Conservation (phyloP, 208 protist genomes). For the Crithidia acanthocephali region DNA sequence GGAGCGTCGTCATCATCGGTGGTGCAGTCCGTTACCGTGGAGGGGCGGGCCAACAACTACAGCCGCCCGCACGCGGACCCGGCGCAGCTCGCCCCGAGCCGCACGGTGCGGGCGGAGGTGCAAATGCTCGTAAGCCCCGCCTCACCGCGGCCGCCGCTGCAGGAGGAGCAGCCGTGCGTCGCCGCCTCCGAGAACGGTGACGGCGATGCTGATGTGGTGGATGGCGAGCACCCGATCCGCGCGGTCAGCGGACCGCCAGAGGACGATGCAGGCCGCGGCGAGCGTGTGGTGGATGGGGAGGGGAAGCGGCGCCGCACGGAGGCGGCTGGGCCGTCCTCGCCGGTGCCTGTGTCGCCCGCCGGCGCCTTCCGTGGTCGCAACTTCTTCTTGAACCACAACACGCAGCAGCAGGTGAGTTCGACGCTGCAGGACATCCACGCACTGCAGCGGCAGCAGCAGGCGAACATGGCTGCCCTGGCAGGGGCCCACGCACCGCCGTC, state of each 20-base stretch:
- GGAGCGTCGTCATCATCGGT: not conserved
- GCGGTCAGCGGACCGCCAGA: conserved; percentile 46
- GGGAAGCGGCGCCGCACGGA: conserved; percentile 57
- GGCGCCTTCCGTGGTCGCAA: conserved; percentile 44
- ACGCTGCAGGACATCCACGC: conserved; percentile 59
- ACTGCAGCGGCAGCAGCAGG: conserved; percentile 48
- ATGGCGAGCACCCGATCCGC: conserved; percentile 52
- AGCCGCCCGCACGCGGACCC: conserved; percentile 61
- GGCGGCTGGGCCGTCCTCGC: conserved; percentile 1
- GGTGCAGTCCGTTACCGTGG: conserved; percentile 73
- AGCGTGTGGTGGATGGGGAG: not conserved
- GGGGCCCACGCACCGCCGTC: conserved; percentile 13
- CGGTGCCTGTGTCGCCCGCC: conserved; percentile 22
- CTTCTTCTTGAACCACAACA: conserved; percentile 51
- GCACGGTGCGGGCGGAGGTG: conserved; percentile 65
- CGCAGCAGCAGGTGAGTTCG: conserved; percentile 33
- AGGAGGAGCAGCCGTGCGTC: conserved; percentile 26
- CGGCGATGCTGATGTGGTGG: conserved; percentile 32
- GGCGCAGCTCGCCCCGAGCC: conserved; percentile 36
- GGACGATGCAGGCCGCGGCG: not conserved
- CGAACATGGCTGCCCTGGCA: conserved; percentile 32
- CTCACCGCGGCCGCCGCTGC: conserved; percentile 6
- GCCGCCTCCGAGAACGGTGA: conserved; percentile 1
- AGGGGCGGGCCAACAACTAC: conserved; percentile 87
- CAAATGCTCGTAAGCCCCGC: conserved; percentile 40